phyloP scores from a whole-genome alignment of 1,139 yeast species.

The Lodderomyces orthopsilosis region DNA sequence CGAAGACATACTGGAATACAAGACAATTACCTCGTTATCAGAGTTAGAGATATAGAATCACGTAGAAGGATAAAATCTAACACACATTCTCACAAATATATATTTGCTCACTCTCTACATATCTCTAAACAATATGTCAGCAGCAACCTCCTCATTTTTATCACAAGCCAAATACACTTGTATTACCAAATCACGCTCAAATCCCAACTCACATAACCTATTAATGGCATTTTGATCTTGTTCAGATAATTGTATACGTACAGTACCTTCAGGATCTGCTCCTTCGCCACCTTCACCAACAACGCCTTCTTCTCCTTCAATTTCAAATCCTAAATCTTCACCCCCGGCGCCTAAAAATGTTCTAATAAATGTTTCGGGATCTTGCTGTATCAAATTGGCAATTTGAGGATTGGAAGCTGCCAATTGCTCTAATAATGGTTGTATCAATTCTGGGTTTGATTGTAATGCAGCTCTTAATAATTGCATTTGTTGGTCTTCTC shows the following conservation, averaged over 20 bases:
- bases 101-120: slow-evolving; percentile 20
- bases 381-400: slow-evolving; percentile 75
- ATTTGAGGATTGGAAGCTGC: slow-evolving; percentile 84
- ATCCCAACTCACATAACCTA: slow-evolving; percentile 89
- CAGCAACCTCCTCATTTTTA: slow-evolving; percentile 95
- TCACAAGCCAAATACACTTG: slow-evolving; percentile 98
- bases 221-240: slow-evolving; percentile 87
- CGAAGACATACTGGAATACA: slow-evolving; percentile 23
- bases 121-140: slow-evolving; percentile 76
- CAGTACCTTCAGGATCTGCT: slow-evolving; percentile 38
- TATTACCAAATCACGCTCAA: slow-evolving; percentile 80
- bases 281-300: slow-evolving; percentile 24
- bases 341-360: slow-evolving; percentile 63
- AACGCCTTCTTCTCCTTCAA: slow-evolving; percentile 33
- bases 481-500: slow-evolving; percentile 55
- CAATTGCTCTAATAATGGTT: slow-evolving; percentile 77
- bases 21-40: slow-evolving; percentile 20
- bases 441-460: slow-evolving; percentile 86
- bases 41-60: slow-evolving; percentile 12
- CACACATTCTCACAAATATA: background rate
- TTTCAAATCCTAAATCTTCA: slow-evolving; percentile 44
- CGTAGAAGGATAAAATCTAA: background rate
- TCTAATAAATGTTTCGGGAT: slow-evolving; percentile 83
- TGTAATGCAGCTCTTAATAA: slow-evolving; percentile 76
- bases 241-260: slow-evolving; percentile 63